These are phyloP conservation scores for Trypethelium eluteriae DNA, from an alignment of 495 filamentous ascomycete species.

Conservation along the genomic window DNA sequence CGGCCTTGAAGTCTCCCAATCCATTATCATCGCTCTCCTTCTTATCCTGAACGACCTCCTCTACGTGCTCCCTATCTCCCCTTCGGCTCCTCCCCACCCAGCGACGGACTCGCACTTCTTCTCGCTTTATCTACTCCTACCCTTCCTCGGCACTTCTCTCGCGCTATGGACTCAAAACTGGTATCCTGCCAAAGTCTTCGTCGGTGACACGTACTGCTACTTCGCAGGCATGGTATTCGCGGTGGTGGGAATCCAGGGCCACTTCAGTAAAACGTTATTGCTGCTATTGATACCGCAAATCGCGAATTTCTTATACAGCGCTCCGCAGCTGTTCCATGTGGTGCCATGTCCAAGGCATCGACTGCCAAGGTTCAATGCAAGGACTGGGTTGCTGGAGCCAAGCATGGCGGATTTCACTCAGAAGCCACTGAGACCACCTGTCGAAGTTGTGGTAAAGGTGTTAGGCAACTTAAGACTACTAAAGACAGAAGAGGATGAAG, in stretches of 20 bases:
- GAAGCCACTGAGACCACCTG: conserved; percentile 55
- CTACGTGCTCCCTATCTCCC: conserved; percentile 63
- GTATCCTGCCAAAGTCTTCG: conserved; percentile 92
- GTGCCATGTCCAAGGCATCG: conserved; percentile 90
- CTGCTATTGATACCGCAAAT: conserved; percentile 88
- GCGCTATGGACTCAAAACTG: conserved; percentile 88
- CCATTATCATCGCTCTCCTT: conserved; percentile 77
- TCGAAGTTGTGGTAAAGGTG: conserved; percentile 54
- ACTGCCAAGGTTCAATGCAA: conserved; percentile 75
- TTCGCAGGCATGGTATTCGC: conserved; percentile 99
- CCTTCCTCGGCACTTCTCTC: conserved; percentile 84
- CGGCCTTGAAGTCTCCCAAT: conserved; percentile 92
- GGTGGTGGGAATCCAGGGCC: conserved; percentile 88
- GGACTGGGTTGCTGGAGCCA: conserved; percentile 74
- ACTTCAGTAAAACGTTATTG: conserved; percentile 95
- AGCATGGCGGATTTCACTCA: conserved; percentile 71
- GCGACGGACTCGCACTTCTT: conserved; percentile 94
- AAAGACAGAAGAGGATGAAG: conserved; percentile 53
- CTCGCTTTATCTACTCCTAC: conserved; percentile 86
- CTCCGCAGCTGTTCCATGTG: conserved; percentile 79
- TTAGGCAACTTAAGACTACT: conserved; percentile 59
- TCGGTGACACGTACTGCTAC: conserved; percentile 98
- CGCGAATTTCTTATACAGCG: conserved; percentile 91
- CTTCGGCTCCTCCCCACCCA: conserved; percentile 58
- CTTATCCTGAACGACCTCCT: conserved; percentile 76